phyloP scores from a whole-genome alignment of 805 yeast genomes.

The Starmerella scarabaei region DNA sequence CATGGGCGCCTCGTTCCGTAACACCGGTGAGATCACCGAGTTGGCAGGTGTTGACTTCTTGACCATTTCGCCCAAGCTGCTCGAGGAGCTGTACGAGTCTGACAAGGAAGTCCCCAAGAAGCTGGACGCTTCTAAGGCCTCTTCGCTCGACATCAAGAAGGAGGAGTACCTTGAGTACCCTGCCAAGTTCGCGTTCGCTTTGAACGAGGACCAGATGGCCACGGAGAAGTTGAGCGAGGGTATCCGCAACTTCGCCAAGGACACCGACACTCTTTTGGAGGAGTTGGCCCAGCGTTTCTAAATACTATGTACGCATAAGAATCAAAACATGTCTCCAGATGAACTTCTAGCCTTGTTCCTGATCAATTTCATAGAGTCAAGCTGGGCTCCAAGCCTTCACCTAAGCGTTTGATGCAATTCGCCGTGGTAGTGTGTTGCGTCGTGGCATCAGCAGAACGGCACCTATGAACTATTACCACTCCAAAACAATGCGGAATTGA shows the following conservation, averaged over 20 bases:
- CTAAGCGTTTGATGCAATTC: too few species aligned
- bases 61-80: slow-evolving; percentile 85
- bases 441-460: too few species aligned
- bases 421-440: too few species aligned
- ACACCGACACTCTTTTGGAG: slow-evolving; percentile 54
- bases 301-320: background rate
- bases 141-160: slow-evolving; percentile 44
- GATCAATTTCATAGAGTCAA: too few species aligned
- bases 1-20: slow-evolving; percentile 99
- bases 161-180: slow-evolving; percentile 76
- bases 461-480: too few species aligned
- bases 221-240: slow-evolving; percentile 96
- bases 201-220: slow-evolving; percentile 97
- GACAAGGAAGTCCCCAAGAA: slow-evolving; percentile 65
- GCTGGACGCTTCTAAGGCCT: slow-evolving; percentile 58
- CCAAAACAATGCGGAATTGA: too few species aligned
- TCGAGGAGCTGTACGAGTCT: slow-evolving; percentile 77
- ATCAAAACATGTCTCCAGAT: background rate
- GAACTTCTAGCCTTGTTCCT: too few species aligned
- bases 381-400: too few species aligned
- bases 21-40: slow-evolving; percentile 86
- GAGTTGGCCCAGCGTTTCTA: slow-evolving; percentile 17
- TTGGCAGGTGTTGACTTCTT: slow-evolving; percentile 94
- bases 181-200: slow-evolving; percentile 72
- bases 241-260: slow-evolving; percentile 93